Percentiles rank a stretch among this genome's conserved stretches.
Evolutionary conservation across 2,329 filamentous ascomycete genomes (phyloP).

Genomic region (Aspergillus pseudoviridinutans): DNA sequence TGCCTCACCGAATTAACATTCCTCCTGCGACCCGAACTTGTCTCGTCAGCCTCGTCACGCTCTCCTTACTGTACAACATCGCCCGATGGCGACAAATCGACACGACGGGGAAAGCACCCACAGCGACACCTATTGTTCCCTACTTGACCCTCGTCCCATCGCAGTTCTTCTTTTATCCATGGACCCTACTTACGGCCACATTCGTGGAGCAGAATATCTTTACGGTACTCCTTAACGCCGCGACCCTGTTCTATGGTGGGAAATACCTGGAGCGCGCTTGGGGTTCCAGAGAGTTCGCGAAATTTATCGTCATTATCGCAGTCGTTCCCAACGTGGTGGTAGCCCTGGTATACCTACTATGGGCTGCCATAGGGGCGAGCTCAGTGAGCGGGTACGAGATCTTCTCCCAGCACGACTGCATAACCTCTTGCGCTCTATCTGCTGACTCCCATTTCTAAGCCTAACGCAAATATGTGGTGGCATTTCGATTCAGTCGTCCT

Average conservation of each 20-base stretch:
- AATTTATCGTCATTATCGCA: constrained; percentile 75
- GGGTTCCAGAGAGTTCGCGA: constrained; percentile 87
- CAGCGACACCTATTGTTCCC: constrained; percentile 63
- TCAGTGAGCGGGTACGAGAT: constrained; percentile 35
- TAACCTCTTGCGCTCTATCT: constrained; percentile 12
- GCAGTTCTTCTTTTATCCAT: constrained; percentile 80
- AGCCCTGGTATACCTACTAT: constrained; percentile 69
- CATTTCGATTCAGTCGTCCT: constrained; percentile 83
- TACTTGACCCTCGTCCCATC: constrained; percentile 86
- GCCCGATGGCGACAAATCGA: constrained; percentile 61
- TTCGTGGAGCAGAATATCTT: constrained; percentile 92
- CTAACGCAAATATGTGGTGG: constrained; percentile 82
- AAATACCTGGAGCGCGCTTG: constrained; percentile 94
- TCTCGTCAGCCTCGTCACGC: constrained; percentile 67
- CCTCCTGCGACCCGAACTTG: constrained; percentile 84
- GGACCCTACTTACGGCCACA: constrained; percentile 82
- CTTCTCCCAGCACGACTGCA: constrained; percentile 16
- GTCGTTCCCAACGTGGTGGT: constrained; percentile 76
- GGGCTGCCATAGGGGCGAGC: constrained; percentile 60
- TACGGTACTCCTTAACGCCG: constrained; percentile 70
- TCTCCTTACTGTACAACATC: constrained; percentile 76
- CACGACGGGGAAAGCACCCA: constrained; percentile 47
- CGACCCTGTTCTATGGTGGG: constrained; percentile 85
- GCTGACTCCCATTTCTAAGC: constrained; percentile 45
- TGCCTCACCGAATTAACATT: constrained; percentile 84